Evolutionary conservation across 1,284 basidiomycete species (phyloP), one percentile per base, ranked within the genome.

Genomic region (Schizophyllum amplum): DNA sequence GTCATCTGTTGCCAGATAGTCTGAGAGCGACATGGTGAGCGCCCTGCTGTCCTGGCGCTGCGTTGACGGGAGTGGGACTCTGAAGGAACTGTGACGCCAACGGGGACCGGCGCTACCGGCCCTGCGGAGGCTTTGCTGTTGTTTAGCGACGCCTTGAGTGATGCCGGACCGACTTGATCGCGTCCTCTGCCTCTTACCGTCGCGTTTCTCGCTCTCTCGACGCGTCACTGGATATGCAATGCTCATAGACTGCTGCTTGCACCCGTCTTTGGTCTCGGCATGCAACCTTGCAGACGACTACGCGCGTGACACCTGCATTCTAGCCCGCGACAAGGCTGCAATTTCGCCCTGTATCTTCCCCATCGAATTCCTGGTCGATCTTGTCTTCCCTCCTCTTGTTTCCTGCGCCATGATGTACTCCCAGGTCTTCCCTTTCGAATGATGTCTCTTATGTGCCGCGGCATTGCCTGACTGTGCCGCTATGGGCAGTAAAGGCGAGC

Each of bases 1-100:
- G 71, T 89, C 87, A 70, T 90, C 87, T 2, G 87, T 87, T 65
- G 79, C 80, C 23, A 90, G 72, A 61, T 82, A 82, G 61, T 85
- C 78, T n/a, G 72, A 66, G 52, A 74, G 57, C 15, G 68, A 57
- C 70, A 71, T 72, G 53, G 56, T 25, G 33, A 47, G 55, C 42
- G 21, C 21, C 46, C 21, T 15, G 20, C 47, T 24, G 27, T 33
- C 47, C 17, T 22, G 47, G 4, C 22, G 47, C 13, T 55, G 22
- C 21, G 42, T 21, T 42, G 33, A 17, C 33, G 17, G 33, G 33
- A 42, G 33, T 42, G 33, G 4, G 33, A 42, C 13, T 9, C 33
- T 42, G 33, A 9, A n/a, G n/a, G n/a, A 17, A 42, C 13, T 42
- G 33, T 42, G 33, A 42, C 17, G 33, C 33, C 13, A 9, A 13